Evolutionary conservation across 352 stramenopile species (phyloP), one percentile per base, ranked within the genome.

Genomic region (Pythium volutum): DNA sequence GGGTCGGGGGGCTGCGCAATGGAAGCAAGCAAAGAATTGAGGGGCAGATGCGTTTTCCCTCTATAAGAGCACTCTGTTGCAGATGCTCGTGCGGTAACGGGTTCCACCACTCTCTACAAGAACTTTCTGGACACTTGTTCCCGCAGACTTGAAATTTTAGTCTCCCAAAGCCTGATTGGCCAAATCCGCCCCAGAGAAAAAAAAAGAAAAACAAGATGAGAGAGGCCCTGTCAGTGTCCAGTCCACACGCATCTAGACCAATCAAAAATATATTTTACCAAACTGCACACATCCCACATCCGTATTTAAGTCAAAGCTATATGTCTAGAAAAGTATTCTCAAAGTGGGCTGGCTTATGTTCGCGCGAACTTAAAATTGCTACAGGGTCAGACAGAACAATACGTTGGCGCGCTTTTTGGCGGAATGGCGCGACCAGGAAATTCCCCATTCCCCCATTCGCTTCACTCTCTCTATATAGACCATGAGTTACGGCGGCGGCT

Each of bases 401-500:
- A 38, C 23, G 23, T 29, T 58, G 31, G 51, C 51, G 51, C 51
- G 51, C 51, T 58, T 58, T 57, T 58, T 38, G 23, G 6, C 4
- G 5, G 14, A 7, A 10, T 49, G 22, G 51, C 51, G 51, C 34
- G 36, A 29, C 9, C 12, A 34, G 6, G 1, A 26, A 57, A 33
- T 33, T 29, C 16, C 31, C 26, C 25, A 31, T 23, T 39, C 14
- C 22, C 14, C 26, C 16, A 23, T 31, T 31, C 12, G 4, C 29
- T 18, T 42, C 31, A 15, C n/a, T 56, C 39, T 34, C 12, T 47
- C 42, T 42, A 18, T 50, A 5, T 46, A 4, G 3, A 66, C 38
- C 22, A 88, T 87, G 78, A 88, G 77, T 56, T 85, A 87, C 52
- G 52, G 52, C 52, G 52, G 52, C 70, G 73, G 74, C 48, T 92